phyloP scores from a whole-genome alignment of 2,329 filamentous ascomycete species.

The Fusarium sp. region DNA sequence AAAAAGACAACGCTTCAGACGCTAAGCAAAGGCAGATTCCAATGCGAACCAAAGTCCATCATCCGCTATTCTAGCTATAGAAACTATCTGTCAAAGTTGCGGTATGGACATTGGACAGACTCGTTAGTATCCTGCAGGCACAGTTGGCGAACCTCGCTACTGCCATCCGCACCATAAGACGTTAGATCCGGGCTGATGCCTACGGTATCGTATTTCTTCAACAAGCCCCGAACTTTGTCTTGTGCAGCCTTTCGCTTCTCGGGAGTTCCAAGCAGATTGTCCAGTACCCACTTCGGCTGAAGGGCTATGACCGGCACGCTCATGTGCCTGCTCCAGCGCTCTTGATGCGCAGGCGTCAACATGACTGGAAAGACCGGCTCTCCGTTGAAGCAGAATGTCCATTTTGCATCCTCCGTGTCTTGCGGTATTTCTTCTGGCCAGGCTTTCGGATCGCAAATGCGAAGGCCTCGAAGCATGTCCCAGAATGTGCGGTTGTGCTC shows the following conservation, averaged over 20 bases:
- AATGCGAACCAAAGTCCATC: background rate
- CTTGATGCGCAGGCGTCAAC: conserved; percentile 6
- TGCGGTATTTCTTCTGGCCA: background rate
- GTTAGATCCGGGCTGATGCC: conserved; percentile 1
- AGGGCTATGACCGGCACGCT: background rate
- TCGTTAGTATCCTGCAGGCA: background rate
- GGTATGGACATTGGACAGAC: conserved; percentile 6
- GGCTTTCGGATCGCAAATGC: background rate
- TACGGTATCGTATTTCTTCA: background rate
- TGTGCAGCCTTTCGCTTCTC: conserved; percentile 5
- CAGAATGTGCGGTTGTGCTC: conserved; percentile 6
- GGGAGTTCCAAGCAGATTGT: background rate
- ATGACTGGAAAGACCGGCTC: conserved; percentile 1
- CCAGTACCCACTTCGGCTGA: conserved; percentile 5
- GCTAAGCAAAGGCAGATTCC: background rate
- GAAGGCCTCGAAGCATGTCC: conserved; percentile 9
- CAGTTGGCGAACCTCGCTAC: background rate
- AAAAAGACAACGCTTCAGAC: background rate
- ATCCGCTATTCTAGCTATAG: background rate
- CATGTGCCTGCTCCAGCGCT: conserved; percentile 11
- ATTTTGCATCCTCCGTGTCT: background rate
- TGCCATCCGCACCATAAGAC: background rate
- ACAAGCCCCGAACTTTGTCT: background rate
- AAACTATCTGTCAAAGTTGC: background rate
- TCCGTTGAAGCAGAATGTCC: conserved; percentile 8